Conservation (phyloP, 345 rosid species). For the Brassica incana region DNA sequence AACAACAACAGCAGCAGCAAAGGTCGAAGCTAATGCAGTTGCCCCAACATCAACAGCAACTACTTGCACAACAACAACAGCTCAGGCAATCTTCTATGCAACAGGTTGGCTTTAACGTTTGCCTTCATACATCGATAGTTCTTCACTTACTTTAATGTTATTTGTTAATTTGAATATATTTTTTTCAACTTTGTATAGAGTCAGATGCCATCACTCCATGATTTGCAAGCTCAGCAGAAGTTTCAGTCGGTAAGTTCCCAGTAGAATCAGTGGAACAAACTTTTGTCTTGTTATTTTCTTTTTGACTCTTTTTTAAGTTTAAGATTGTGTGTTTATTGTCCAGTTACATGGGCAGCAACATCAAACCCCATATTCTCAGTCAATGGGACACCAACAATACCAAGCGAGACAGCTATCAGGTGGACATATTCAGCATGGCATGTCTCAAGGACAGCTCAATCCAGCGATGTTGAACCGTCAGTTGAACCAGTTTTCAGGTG, state of each 20-base stretch:
- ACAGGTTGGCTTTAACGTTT: conserved; percentile 50
- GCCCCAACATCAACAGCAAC: conserved; percentile 78
- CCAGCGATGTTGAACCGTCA: conserved; percentile 86
- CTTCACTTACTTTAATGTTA: not conserved
- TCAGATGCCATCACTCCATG: conserved; percentile 65
- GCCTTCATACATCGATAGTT: not conserved
- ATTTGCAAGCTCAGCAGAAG: conserved; percentile 74
- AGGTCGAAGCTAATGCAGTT: conserved; percentile 74
- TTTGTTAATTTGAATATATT: not conserved
- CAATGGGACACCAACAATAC: conserved; percentile 85
- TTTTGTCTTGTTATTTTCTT: not conserved
- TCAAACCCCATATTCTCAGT: conserved; percentile 90
- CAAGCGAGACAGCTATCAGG: conserved; percentile 80
- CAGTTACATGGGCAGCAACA: conserved; percentile 79
- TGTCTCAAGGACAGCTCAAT: conserved; percentile 84
- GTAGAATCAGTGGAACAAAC: not conserved
- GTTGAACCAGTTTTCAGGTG: conserved; percentile 72
- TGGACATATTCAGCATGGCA: conserved; percentile 73
- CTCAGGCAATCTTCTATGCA: conserved; percentile 74
- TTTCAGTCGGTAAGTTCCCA: conserved; percentile 53
- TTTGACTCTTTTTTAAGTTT: not conserved
- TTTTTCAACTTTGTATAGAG: conserved; percentile 39
- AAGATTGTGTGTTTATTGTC: not conserved
- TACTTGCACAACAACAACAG: conserved; percentile 60
- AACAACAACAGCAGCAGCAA: conserved; percentile 71